Conservation (phyloP, 1,139 yeast species). For the Yamadazyma jaroonii region DNA sequence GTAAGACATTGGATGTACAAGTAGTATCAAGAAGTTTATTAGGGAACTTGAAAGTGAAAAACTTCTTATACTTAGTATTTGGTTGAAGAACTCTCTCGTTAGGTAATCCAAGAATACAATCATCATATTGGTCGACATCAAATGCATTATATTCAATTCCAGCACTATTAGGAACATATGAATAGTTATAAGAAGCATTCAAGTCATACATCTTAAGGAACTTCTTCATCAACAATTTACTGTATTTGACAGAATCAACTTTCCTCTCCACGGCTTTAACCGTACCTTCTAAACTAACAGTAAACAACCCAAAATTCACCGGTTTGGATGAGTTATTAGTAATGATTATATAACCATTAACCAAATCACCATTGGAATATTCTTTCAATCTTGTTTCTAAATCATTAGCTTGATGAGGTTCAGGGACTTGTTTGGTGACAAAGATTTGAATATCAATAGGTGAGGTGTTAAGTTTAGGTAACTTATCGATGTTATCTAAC, state of each 20-base stretch:
- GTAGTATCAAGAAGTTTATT: conserved; percentile 52
- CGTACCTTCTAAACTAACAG: conserved; percentile 48
- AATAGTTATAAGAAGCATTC: conserved; percentile 45
- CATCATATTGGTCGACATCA: conserved; percentile 44
- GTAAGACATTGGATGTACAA: conserved; percentile 51
- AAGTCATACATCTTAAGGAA: conserved; percentile 48
- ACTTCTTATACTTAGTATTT: conserved; percentile 53
- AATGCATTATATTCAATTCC: conserved; percentile 50
- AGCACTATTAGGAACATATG: conserved; percentile 44
- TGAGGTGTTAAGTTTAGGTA: conserved; percentile 32
- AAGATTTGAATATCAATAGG: conserved; percentile 43
- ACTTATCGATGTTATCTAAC: conserved; percentile 42
- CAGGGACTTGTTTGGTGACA: conserved; percentile 43
- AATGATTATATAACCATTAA: conserved; percentile 37
- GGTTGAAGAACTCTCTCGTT: conserved; percentile 52
- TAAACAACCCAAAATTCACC: conserved; percentile 43
- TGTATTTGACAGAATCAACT: conserved; percentile 19
- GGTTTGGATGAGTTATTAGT: conserved; percentile 38
- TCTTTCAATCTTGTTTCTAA: conserved; percentile 44
- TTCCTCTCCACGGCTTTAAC: conserved; percentile 33
- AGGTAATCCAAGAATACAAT: conserved; percentile 50
- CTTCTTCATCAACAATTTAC: conserved; percentile 39
- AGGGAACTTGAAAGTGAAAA: conserved; percentile 64
- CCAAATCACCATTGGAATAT: conserved; percentile 40
- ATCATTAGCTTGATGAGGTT: conserved; percentile 32